phyloP scores from a whole-genome alignment of 495 filamentous ascomycete species.

The Peziza echinospora region DNA sequence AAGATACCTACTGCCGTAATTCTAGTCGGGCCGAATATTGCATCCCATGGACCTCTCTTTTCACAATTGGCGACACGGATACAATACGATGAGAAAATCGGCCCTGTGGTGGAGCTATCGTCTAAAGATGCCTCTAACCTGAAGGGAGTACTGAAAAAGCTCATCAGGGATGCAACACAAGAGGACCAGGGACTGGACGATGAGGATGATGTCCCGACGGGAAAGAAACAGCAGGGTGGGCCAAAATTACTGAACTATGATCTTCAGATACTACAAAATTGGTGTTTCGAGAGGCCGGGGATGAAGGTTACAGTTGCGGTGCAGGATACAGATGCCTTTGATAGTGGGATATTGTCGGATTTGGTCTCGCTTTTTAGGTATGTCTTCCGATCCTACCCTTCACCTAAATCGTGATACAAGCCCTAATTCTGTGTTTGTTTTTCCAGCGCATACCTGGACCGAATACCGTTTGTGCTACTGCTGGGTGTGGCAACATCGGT shows the following conservation, averaged over 20 bases:
- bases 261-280: constrained; percentile 52
- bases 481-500: constrained; percentile 83
- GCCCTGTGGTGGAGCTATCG: constrained; percentile 43
- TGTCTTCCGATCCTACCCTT: constrained; percentile 7
- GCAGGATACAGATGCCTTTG: constrained; percentile 84
- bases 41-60: constrained; percentile 52
- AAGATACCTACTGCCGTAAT: constrained; percentile 62
- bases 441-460: constrained; percentile 56
- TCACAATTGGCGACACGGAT: constrained; percentile 39
- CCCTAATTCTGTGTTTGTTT: neutral
- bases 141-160: constrained; percentile 59
- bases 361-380: constrained; percentile 59
- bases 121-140: constrained; percentile 63
- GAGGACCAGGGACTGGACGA: constrained; percentile 25
- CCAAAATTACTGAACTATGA: constrained; percentile 70
- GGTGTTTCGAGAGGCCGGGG: constrained; percentile 29
- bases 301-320: constrained; percentile 53
- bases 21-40: constrained; percentile 67
- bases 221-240: constrained; percentile 24
- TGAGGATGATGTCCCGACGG: constrained; percentile 29
- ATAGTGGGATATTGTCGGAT: constrained; percentile 54
- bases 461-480: constrained; percentile 72
- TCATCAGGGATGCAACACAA: constrained; percentile 52
- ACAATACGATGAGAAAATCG: constrained; percentile 25
- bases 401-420: constrained; percentile 5